Evolutionary conservation across 2,329 filamentous ascomycete species (phyloP), one percentile per base, ranked within the genome.

Genomic region (Magnaporthiopsis rhizophila): DNA sequence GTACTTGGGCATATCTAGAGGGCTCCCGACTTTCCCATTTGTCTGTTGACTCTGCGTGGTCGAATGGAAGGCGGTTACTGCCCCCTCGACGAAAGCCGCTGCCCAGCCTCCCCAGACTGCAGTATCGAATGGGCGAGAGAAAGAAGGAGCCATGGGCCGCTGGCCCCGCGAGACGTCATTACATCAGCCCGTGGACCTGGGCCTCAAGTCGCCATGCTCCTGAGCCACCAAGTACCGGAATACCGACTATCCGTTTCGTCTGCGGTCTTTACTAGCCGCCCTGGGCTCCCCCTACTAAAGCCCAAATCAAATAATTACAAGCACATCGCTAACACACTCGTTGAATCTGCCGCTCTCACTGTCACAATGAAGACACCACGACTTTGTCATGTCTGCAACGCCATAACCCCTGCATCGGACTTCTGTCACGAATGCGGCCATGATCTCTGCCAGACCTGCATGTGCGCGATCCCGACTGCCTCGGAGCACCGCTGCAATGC

Each of bases 381-480:
- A 63, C 71, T 79, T 32, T 86, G 83, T 66, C 83, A 85, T 68
- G 72, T 81, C 12, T 86, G 83, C 67, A 78, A 77, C 15, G 75
- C 76, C 59, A 73, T 72, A 57, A 75, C 79, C 53, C 73, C 69
- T 59, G 72, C 74, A 15, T 72, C 74, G 36, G 72, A 72, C 11
- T 74, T 75, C 59, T 86, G 82, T 67, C 69, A 74, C 36, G 76
- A 76, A 58, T 86, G 83, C 67, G 81, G 80, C 0, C 83, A 86
- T 69, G 76, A 74, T 12, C 76, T 82, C 21, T 86, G 83, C 67
- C 66, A 72, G 38, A 79, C 79, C 64, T 85, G 83, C 67, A 73
- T 71, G 11, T 75, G 73, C 58, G 75, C 79, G 62, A 65, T 75
- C 12, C 69, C 71, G 3, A 64, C 70, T 30, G 67, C 66, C 18